A percentile compares a stretch with the other conserved stretches of the same genome.
Conservation (phyloP, 2,329 filamentous ascomycete genomes). For the Epichloe aotearoae region DNA sequence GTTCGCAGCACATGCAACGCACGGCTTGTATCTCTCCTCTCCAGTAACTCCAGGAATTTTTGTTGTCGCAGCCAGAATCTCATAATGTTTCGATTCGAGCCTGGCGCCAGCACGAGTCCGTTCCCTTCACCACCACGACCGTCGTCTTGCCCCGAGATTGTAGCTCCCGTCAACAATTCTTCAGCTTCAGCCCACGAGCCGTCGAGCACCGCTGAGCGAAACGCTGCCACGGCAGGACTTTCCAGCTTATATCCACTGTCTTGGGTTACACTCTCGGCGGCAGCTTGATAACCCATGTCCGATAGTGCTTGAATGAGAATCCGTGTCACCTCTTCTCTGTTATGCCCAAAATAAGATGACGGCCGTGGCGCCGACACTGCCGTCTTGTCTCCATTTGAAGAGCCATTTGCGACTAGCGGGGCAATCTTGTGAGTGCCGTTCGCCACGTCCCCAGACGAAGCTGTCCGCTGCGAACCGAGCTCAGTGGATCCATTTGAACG, state of each 20-base stretch:
- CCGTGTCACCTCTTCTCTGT: conserved; percentile 83
- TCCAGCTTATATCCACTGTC: conserved; percentile 86
- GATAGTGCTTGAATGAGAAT: conserved; percentile 83
- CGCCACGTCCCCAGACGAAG: conserved; percentile 16
- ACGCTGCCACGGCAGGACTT: conserved; percentile 72
- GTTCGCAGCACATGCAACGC: conserved; percentile 75
- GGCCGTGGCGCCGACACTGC: conserved; percentile 8
- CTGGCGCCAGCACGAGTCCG: conserved; percentile 62
- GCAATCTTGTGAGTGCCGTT: conserved; percentile 36
- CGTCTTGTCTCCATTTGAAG: conserved; percentile 23
- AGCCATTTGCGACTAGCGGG: conserved; percentile 38
- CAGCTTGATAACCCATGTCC: conserved; percentile 73
- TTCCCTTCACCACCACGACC: conserved; percentile 26
- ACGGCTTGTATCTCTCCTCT: conserved; percentile 55
- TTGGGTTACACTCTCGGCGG: conserved; percentile 59
- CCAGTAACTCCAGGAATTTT: conserved; percentile 85
- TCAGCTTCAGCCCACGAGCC: conserved; percentile 85
- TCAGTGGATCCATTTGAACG: conserved; percentile 30
- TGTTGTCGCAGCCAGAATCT: conserved; percentile 82
- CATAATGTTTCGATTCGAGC: conserved; percentile 67
- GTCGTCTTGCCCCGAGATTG: conserved; percentile 12
- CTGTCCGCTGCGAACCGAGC: conserved; percentile 12
- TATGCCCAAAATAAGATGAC: conserved; percentile 62
- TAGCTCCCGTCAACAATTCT: conserved; percentile 52
- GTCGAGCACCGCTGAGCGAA: conserved; percentile 64